phyloP scores from a whole-genome alignment of 306 rosid species.

The Arachis stenosperma region DNA sequence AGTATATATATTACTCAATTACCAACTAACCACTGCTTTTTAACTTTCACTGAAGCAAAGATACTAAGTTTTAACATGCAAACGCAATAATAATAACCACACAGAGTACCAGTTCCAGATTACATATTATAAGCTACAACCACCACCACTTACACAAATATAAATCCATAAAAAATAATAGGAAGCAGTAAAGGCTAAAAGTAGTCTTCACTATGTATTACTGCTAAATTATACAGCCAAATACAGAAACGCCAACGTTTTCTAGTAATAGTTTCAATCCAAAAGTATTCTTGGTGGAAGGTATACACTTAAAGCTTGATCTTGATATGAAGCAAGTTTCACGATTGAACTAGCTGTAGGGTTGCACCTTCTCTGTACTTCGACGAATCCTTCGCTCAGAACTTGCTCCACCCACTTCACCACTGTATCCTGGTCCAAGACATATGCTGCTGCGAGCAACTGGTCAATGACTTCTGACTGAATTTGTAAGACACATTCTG shows the following conservation, averaged over 20 bases:
- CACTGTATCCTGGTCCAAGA: slow-evolving; percentile 51
- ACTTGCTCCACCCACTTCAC: slow-evolving; percentile 81
- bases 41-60: neutral
- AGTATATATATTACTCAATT: slow-evolving; percentile 25
- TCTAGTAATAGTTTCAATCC: slow-evolving; percentile 41
- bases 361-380: slow-evolving; percentile 54
- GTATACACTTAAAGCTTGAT: slow-evolving; percentile 48
- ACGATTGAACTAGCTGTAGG: slow-evolving; percentile 51
- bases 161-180: slow-evolving; percentile 54
- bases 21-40: slow-evolving; percentile 34
- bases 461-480: slow-evolving; percentile 67
- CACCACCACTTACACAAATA: slow-evolving; percentile 13
- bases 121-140: slow-evolving; percentile 53
- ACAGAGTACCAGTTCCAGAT: slow-evolving; percentile 46
- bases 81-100: slow-evolving; percentile 39
- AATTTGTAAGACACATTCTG: slow-evolving; percentile 55
- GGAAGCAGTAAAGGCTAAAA: slow-evolving; percentile 57
- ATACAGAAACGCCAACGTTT: slow-evolving; percentile 39
- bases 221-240: slow-evolving; percentile 53
- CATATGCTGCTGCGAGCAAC: slow-evolving; percentile 71
- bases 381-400: slow-evolving; percentile 62
- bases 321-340: slow-evolving; percentile 61
- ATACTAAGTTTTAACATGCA: slow-evolving; percentile 41
- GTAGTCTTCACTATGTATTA: slow-evolving; percentile 53
- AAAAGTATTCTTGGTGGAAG: slow-evolving; percentile 68